Base-by-base conservation (phyloP, 163 green algal genomes). In the Volvox carteri region DNA sequence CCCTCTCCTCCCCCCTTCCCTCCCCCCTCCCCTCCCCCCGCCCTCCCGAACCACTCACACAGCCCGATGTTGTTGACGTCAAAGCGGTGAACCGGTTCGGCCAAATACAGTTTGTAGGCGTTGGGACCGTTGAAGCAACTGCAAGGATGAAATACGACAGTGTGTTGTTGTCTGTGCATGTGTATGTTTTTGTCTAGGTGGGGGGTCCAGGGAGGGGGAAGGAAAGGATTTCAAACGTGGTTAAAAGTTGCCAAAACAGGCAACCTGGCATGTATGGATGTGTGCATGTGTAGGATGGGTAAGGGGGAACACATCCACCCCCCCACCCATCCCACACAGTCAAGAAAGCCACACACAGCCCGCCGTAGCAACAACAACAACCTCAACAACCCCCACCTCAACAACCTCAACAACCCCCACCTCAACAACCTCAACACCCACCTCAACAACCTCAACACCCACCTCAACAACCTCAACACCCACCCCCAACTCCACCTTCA, bases 121-220 rank as follows among this genome's bases (percentile, higher is more conserved):
- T 86, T 60, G 39, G 78, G 78, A 4, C 25, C 78, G 42, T 77
- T 86, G 78, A 86, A 86, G 58, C 78, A 86, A 25, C 78, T 86
- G 78, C 1, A 19, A 35, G 28, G 37, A 14, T 37, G 37, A 1
- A 56, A 33, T 14, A 41, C 8, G 62, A 28, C 4, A 41, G 8
- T 11, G 41, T n/a, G n/a, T n/a, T n/a, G n/a, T n/a, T n/a, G n/a
- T n/a, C n/a, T n/a, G n/a, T n/a, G n/a, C n/a, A n/a, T n/a, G n/a
- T n/a, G n/a, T n/a, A n/a, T n/a, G n/a, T n/a, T n/a, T n/a, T n/a
- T n/a, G n/a, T n/a, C n/a, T 18, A 54, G 50, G 50, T 46, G 18
- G 46, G 46, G 46, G n/a, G 4, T 35, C 33, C 4, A 50, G 46
- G 30, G 68, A 2, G 46, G 30, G 75, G 1, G 75, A 44, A 25